Evolutionary conservation across 345 rosid genomes (phyloP).

Genomic region (Murraya koenigii): DNA sequence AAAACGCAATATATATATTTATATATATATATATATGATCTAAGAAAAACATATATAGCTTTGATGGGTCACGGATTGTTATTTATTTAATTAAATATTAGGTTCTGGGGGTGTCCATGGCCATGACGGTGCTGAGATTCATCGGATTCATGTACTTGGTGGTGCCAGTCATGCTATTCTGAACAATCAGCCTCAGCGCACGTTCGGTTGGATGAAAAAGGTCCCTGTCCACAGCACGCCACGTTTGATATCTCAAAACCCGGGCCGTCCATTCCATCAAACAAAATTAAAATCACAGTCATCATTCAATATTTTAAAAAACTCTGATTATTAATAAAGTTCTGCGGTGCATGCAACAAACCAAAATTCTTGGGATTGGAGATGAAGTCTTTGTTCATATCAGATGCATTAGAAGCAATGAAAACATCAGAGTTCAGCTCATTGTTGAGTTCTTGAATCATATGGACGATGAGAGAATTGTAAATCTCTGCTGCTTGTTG

Average conservation of each 20-base stretch:
- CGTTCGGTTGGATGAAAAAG: constrained; percentile 74
- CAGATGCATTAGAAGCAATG: constrained; percentile 48
- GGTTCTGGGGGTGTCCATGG: constrained; percentile 33
- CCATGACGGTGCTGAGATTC: constrained; percentile 78
- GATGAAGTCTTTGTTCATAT: constrained; percentile 51
- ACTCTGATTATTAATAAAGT: not conserved
- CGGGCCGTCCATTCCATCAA: constrained; percentile 17
- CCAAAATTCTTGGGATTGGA: constrained; percentile 57
- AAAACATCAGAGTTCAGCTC: constrained; percentile 43
- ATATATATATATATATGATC: not conserved
- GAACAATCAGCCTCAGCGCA: constrained; percentile 60
- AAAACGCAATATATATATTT: not conserved
- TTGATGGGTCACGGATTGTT: not conserved
- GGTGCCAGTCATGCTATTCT: constrained; percentile 44
- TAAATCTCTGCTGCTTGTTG: constrained; percentile 54
- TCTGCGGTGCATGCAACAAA: constrained; percentile 6
- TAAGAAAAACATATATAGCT: not conserved
- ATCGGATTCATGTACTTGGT: constrained; percentile 61
- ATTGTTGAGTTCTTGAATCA: constrained; percentile 49
- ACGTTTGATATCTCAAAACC: constrained; percentile 71
- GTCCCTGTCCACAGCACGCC: constrained; percentile 96
- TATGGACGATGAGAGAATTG: constrained; percentile 53
- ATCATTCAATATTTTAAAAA: not conserved
- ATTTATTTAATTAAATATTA: not conserved
- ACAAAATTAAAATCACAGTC: not conserved